Conservation (phyloP, 805 yeast species). For the Saturnispora halmiae region DNA sequence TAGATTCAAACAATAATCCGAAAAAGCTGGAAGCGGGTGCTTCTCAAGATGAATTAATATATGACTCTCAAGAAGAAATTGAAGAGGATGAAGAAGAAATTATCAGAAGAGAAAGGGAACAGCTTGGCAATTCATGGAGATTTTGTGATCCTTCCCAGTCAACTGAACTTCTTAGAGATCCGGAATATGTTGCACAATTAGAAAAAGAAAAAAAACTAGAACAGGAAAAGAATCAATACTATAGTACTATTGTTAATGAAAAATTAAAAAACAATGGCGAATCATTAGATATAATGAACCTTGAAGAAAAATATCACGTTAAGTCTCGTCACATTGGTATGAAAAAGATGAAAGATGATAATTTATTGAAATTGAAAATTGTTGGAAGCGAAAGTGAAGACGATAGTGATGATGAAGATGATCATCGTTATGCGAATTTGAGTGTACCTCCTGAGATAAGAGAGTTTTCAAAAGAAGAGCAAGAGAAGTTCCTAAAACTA, state of each 20-base stretch:
- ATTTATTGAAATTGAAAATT: constrained; percentile 10
- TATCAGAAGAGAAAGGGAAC: constrained; percentile 7
- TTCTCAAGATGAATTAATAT: background rate
- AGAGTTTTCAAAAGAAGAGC: constrained; percentile 15
- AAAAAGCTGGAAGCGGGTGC: background rate
- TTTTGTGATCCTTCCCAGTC: constrained; percentile 18
- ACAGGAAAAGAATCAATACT: constrained; percentile 8
- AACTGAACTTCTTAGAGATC: constrained; percentile 16
- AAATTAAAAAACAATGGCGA: constrained; percentile 8
- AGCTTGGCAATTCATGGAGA: constrained; percentile 24
- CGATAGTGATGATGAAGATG: background rate
- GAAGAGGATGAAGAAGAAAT: constrained; percentile 9
- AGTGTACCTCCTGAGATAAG: constrained; percentile 7
- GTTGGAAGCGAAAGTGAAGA: constrained; percentile 3
- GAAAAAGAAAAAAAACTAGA: constrained; percentile 7
- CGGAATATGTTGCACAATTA: constrained; percentile 15
- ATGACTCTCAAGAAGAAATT: background rate
- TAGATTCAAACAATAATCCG: constrained; percentile 11
- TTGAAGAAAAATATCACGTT: background rate
- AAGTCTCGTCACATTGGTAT: background rate
- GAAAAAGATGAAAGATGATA: constrained; percentile 10
- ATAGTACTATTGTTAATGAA: constrained; percentile 6
- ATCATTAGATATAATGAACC: background rate
- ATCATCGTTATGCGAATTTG: background rate
- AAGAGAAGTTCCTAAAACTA: constrained; percentile 10